Base-by-base conservation (phyloP, 352 stramenopile genomes). In the Phytophthora meadii region DNA sequence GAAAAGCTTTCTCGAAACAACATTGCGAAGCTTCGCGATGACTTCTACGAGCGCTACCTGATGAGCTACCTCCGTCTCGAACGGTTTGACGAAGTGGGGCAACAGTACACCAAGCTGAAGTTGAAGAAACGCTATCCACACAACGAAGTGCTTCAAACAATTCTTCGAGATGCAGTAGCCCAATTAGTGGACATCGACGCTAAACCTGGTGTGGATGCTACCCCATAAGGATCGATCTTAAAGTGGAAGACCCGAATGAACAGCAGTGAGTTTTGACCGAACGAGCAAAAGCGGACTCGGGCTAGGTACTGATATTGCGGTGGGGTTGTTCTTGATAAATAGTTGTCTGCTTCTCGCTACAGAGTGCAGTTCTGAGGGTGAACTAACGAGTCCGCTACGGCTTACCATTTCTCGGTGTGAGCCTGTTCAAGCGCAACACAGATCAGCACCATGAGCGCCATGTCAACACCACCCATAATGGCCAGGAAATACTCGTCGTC, bases 391-490 rank as follows among this genome's bases (percentile, higher is more conserved):
- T 40, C 30, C 12, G 44, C 45, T 70, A 66, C 14, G 14, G 17
- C n/a, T 62, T 57, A 77, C 56, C 49, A 70, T 34, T 70, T 61
- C 12, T 78, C 69, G 34, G 15, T 59, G 9, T 74, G 39, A 19
- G 70, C 66, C 42, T 74, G 70, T 28, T 83, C 72, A 14, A 81
- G 53, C n/a, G 75, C 68, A 39, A 81, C 70, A 44, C 75, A 79
- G 41, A 83, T 68, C 14, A 83, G 65, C 41, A 83, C 59, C 39
- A 81, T 75, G 19, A 83, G 62, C n/a, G 68, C 49, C 68, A 79
- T 79, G 32, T 83, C 75, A 2, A 81, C 55, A 14, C 71, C 72
- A 10, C 61, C 61, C 42, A 69, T 70, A 25, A 82, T 65, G 42
- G 63, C 67, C 34, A 82, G 55, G 22, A 72, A 74, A 28, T 79